Evolutionary conservation across 2,329 filamentous ascomycete species (phyloP), one percentile per base, ranked within the genome.

Genomic region (Aspergillus hortae): DNA sequence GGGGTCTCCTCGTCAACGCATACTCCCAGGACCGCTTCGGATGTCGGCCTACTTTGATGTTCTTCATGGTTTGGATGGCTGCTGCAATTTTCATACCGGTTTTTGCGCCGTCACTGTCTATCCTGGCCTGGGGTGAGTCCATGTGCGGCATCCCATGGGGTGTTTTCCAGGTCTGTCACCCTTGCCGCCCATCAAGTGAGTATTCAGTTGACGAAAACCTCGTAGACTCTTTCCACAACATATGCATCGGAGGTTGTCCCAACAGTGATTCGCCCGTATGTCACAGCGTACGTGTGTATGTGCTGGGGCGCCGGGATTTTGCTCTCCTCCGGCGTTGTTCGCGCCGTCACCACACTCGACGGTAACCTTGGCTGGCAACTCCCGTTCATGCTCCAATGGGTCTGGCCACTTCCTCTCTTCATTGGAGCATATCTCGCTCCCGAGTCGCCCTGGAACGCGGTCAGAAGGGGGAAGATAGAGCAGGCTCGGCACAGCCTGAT

Each of bases 201-300:
- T 12, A 12, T 12, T 32, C 3, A 33, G 27, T 30, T 30, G 27
- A 32, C 19, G 12, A n/a, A n/a, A n/a, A 49, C 3, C 19, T 3
- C 15, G 15, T 19, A 52, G 53, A 54, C 56, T 2, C 51, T 57
- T 5, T 49, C 51, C 19, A 51, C 53, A 1, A 52, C 53, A 0
- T 69, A 69, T 44, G 62, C 67, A 2, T 66, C 56, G 6, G 66
- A 71, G 17, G 64, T 70, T 1, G 62, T 61, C 15, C 64, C 65
- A n/a, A 63, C 62, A 7, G 56, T 61, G 7, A 57, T 70, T 5
- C 57, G 66, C 21, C 59, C 65, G 0, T 69, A 68, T 42, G 46
- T 66, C 11, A 65, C 62, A 1, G 58, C 61, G 2, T 65, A 59
- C 36, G 61, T 66, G 21, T 59, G 53, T 32, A 62, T 66, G 60